Conservation (phyloP, 2,329 filamentous ascomycete species). For the Dothideomycetes sp. region DNA sequence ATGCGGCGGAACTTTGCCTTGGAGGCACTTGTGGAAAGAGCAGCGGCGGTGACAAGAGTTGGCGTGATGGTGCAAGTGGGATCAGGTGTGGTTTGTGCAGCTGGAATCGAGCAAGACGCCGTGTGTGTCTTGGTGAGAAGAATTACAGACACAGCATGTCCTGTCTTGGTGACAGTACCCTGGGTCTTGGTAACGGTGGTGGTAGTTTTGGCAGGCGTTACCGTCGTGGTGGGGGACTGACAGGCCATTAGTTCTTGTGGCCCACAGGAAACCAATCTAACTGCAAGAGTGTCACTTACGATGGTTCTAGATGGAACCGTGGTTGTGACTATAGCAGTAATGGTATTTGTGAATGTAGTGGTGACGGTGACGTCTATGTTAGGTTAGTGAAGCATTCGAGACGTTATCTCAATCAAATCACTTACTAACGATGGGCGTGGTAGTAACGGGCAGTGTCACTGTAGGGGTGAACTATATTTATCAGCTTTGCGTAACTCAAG, state of each 20-base stretch:
- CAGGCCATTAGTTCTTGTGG: too few species aligned
- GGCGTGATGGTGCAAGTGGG: conserved; percentile 18
- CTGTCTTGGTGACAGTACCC: conserved; percentile 17
- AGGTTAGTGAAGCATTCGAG: not conserved
- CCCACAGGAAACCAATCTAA: not conserved
- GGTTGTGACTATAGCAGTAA: conserved; percentile 2
- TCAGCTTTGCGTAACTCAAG: not conserved
- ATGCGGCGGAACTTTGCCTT: conserved; percentile 14
- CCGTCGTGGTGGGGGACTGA: conserved; percentile 8
- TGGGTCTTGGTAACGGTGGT: conserved; percentile 19
- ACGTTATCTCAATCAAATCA: not conserved
- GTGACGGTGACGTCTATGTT: conserved; percentile 1
- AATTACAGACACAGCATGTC: conserved; percentile 8
- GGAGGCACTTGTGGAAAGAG: conserved; percentile 7
- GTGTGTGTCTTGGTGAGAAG: conserved; percentile 20
- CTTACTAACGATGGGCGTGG: conserved; percentile 12
- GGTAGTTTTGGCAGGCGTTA: conserved; percentile 11
- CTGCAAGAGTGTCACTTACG: not conserved
- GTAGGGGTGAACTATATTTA: conserved; percentile 15
- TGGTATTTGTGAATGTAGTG: not conserved
- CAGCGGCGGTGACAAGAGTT: conserved; percentile 13
- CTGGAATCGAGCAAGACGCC: conserved; percentile 20
- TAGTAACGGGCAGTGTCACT: conserved; percentile 14
- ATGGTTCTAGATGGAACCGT: conserved; percentile 8
- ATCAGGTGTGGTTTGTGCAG: conserved; percentile 14